Conservation (phyloP, 192 early-diverging fungal species). For the Podila minutissima region DNA sequence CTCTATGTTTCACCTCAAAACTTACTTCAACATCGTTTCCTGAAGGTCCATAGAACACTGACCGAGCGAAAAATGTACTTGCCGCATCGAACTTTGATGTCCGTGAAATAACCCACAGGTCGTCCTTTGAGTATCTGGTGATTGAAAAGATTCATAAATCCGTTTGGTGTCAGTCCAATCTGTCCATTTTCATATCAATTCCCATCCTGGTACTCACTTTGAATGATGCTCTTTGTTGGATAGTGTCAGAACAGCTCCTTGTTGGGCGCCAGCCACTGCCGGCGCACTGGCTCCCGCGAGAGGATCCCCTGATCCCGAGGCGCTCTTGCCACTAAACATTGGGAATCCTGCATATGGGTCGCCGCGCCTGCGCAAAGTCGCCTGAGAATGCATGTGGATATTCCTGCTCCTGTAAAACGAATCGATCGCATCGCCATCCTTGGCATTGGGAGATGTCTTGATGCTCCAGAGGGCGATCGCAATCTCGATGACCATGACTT, state of each 20-base stretch:
- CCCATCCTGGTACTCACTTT: constrained; percentile 26
- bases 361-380: constrained; percentile 14
- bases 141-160: background rate
- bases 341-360: constrained; percentile 31
- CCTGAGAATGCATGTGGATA: constrained; percentile 26
- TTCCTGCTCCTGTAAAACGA: constrained; percentile 17
- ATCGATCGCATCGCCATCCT: constrained; percentile 18
- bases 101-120: constrained; percentile 61
- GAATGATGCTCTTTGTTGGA: constrained; percentile 55
- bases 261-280: constrained; percentile 8
- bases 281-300: background rate
- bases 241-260: constrained; percentile 30
- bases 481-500: constrained; percentile 48
- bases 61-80: constrained; percentile 56
- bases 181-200: no score
- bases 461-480: constrained; percentile 42
- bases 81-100: constrained; percentile 49
- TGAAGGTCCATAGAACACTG: constrained; percentile 59
- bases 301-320: background rate
- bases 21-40: constrained; percentile 53
- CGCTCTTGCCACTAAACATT: constrained; percentile 1
- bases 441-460: constrained; percentile 28
- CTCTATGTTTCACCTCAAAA: background rate
- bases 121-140: constrained; percentile 47
- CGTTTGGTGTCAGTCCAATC: no score